These are phyloP conservation scores for Aspergillus ustus DNA, from an alignment of 2,329 filamentous ascomycete species.

Conservation along the genomic window DNA sequence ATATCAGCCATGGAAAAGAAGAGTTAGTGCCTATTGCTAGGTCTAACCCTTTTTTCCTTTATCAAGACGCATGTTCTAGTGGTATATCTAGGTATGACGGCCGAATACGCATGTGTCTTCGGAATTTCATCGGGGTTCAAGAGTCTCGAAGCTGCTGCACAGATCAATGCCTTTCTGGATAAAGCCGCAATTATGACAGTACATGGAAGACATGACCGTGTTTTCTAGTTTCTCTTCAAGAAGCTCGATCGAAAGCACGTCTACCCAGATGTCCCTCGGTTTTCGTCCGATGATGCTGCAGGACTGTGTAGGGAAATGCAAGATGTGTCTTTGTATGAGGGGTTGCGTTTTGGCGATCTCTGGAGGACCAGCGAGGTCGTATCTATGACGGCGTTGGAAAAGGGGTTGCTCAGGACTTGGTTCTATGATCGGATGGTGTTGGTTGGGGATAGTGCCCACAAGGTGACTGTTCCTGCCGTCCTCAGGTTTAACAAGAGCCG, in stretches of 20 bases:
- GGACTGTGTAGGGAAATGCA: slow-evolving; percentile 13
- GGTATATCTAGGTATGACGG: slow-evolving; percentile 20
- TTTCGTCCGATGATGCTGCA: slow-evolving; percentile 27
- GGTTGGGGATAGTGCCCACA: slow-evolving; percentile 35
- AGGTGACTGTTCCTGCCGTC: slow-evolving; percentile 21
- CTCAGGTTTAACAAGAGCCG: not conserved
- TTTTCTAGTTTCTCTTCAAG: slow-evolving; percentile 35
- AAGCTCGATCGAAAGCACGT: slow-evolving; percentile 29
- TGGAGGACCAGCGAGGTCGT: slow-evolving; percentile 26
- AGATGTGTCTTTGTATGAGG: slow-evolving; percentile 21
- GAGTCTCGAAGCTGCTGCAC: slow-evolving; percentile 24
- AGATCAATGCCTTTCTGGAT: slow-evolving; percentile 24
- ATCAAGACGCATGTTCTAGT: not conserved
- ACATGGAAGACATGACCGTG: slow-evolving; percentile 26
- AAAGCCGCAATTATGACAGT: slow-evolving; percentile 24
- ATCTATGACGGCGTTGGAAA: slow-evolving; percentile 32
- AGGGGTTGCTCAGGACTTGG: slow-evolving; percentile 32
- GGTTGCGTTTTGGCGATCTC: slow-evolving; percentile 28
- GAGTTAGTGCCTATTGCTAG: not conserved
- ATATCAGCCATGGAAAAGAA: slow-evolving; percentile 16
- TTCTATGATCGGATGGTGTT: slow-evolving; percentile 28
- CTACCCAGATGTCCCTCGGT: slow-evolving; percentile 30
- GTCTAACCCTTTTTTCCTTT: not conserved
- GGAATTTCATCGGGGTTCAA: slow-evolving; percentile 31
- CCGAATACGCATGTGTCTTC: slow-evolving; percentile 37